Evolutionary conservation across 768 basidiomycete genomes (phyloP), one percentile per base, ranked within the genome.

Genomic region (Steccherinum ochraceum): DNA sequence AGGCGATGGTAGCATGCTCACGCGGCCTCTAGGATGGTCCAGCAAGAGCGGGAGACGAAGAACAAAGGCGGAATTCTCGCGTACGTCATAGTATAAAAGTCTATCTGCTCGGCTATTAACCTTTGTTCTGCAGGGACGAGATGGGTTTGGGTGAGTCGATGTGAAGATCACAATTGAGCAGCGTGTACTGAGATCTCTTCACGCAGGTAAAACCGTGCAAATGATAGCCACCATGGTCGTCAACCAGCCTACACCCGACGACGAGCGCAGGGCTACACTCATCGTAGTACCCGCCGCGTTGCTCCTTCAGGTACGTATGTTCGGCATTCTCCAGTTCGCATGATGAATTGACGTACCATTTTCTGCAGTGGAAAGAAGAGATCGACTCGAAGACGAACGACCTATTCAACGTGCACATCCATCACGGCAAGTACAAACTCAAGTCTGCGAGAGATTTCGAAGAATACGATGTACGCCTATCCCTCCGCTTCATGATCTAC

Each of bases 251-350:
- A 61, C 61, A 0, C 57, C 63, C 0, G 69, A 77, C 24, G 77
- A 78, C 65, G 71, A 54, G 19, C 41, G 68, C 49, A 74, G 74
- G 43, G 79, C 80, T 0, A 90, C 83, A 7, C 77, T 91, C 2
- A 77, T 92, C 48, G 77, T 92, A 18, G 87, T 88, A 2, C 88
- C 86, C 1, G 79, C 86, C 0, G 87, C 87, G 4, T 72, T 93
- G 24, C 71, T 91, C 12, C 72, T 78, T 35, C 89, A 90, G 70
- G 84, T 78, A 52, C 11, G 66, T 40, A 25, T 2, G 40, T 47
- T 18, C 16, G 49, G 30, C 2, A 40, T 10, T 10, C 30, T 21
- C n/a, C 13, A 20, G 25, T 10, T 44, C 47, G 12, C 18, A 21
- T 51, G 5, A 24, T 24, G 12, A 49, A 12, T 5, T 43, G 47